A percentile compares a stretch with the other conserved stretches of the same genome.
These are phyloP conservation scores for Haematococcus sp. DNA, from an alignment of 139 green algal species.

Conservation along the genomic window DNA sequence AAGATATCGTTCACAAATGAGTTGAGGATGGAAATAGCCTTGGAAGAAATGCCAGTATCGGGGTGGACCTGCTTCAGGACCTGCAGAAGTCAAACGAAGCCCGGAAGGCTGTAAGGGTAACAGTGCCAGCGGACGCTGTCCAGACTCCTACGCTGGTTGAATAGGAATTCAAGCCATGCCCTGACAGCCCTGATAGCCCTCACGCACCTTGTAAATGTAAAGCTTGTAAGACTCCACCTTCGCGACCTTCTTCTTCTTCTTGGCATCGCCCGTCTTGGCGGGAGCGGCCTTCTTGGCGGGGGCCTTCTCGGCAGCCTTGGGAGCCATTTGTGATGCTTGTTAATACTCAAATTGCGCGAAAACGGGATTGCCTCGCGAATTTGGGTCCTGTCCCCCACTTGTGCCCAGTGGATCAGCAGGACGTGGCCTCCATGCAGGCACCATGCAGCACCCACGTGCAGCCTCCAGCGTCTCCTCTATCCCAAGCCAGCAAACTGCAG, in stretches of 20 bases:
- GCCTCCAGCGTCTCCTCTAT: no score
- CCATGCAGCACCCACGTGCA: no score
- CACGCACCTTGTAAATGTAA: constrained; percentile 97
- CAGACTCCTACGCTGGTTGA: no score
- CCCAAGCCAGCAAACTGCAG: no score
- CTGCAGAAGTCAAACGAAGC: constrained; percentile 30
- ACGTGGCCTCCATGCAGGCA: no score
- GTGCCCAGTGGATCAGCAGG: no score
- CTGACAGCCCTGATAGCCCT: no score
- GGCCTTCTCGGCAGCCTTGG: constrained; percentile 26
- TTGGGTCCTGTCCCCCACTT: no score
- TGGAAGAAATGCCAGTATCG: constrained; percentile 90
- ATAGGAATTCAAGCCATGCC: constrained; percentile 13
- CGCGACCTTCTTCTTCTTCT: constrained; percentile 50
- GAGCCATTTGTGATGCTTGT: constrained; percentile 15
- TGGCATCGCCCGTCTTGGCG: constrained; percentile 13
- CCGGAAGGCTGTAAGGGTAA: no score
- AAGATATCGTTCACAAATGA: constrained; percentile 94
- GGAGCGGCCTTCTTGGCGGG: constrained; percentile 43
- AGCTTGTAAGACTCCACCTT: constrained; percentile 92
- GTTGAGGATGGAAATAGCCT: constrained; percentile 98
- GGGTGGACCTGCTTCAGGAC: constrained; percentile 87
- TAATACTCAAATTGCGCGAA: no score
- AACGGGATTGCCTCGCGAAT: no score
- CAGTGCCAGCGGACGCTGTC: no score